These are phyloP conservation scores for Lactifluus subvellereus DNA, from an alignment of 768 basidiomycete genomes.

Conservation along the genomic window DNA sequence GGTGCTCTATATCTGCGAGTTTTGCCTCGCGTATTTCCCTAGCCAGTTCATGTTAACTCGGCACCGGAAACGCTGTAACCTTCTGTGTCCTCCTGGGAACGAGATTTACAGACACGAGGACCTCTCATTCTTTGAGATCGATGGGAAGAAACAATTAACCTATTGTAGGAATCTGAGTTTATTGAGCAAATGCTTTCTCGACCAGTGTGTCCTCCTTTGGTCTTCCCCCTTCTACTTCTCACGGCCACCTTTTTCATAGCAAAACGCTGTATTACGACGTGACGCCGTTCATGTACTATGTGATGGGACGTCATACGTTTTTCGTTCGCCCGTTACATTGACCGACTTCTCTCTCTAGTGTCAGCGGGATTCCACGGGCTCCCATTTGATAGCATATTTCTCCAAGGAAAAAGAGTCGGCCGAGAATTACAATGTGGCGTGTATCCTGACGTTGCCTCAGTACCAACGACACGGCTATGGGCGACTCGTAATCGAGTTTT, in stretches of 20 bases:
- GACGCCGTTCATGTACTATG: slow-evolving; percentile 99
- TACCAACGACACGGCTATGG: slow-evolving; percentile 97
- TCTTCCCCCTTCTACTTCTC: not conserved
- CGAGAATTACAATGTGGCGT: slow-evolving; percentile 97
- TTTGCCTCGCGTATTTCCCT: slow-evolving; percentile 91
- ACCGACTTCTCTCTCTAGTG: slow-evolving; percentile 40
- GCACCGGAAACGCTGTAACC: slow-evolving; percentile 85
- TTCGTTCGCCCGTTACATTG: not conserved
- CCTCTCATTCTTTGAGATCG: slow-evolving; percentile 97
- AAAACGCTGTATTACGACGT: slow-evolving; percentile 99
- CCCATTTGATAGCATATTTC: slow-evolving; percentile 96
- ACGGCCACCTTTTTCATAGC: slow-evolving; percentile 36
- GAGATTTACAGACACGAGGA: slow-evolving; percentile 98
- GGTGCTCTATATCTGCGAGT: slow-evolving; percentile 95
- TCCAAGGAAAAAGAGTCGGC: slow-evolving; percentile 99
- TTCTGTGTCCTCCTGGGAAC: slow-evolving; percentile 95
- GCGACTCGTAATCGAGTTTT: slow-evolving; percentile 94
- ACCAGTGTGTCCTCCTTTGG: slow-evolving; percentile 62
- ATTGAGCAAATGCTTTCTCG: slow-evolving; percentile 95
- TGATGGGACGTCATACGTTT: slow-evolving; percentile 61
- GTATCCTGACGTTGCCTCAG: slow-evolving; percentile 97
- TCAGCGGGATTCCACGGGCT: slow-evolving; percentile 81
- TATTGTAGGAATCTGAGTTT: slow-evolving; percentile 97
- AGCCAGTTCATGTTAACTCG: slow-evolving; percentile 87
- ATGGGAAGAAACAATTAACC: slow-evolving; percentile 90